Base-by-base conservation (phyloP, 73 alveolate species). In the Blepharisma stoltei region DNA sequence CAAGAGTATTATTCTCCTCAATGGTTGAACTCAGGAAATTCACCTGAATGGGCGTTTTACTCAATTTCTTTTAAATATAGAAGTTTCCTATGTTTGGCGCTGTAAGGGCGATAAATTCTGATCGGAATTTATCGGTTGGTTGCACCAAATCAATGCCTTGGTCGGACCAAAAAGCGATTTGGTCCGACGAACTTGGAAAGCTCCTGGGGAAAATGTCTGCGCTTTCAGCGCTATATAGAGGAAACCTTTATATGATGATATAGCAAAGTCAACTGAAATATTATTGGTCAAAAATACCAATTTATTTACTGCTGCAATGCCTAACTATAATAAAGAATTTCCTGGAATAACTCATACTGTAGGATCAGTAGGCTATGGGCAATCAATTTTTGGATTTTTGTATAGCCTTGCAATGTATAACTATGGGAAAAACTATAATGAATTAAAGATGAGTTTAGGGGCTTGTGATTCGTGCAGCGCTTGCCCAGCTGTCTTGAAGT, bases 1-100 rank as follows among this genome's bases (percentile, higher is more conserved):
- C 78, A 27, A 86, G 89, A 53, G 86, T 81, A 46, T 32, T 5
- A 45, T 86, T 80, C 70, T 89, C 81, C 55, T 73, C 82, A 50
- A 89, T 83, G 78, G 84, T 78, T 87, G 41, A 95, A 78, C 1
- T 89, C 93, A 83, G 80, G 89, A 93, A 86, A 83, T 8, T 93
- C 0, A 20, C 18, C 4, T 1, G 23, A 20, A n/a, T n/a, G 18
- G 3, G 18, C 23, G 23, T n/a, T n/a, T 20, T 52, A 1, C 23
- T n/a, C 67, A 52, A 3, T n/a, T 14, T 52, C 32, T 20, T 52
- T 20, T n/a, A n/a, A 52, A 52, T n/a, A n/a, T n/a, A n/a, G n/a
- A n/a, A n/a, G n/a, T n/a, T n/a, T n/a, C n/a, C n/a, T n/a, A n/a
- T n/a, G n/a, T n/a, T n/a, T n/a, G n/a, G n/a, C n/a, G n/a, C n/a